These are phyloP conservation scores for Gentiana dahurica DNA, from an alignment of 257 asterid genomes.

Conservation along the genomic window DNA sequence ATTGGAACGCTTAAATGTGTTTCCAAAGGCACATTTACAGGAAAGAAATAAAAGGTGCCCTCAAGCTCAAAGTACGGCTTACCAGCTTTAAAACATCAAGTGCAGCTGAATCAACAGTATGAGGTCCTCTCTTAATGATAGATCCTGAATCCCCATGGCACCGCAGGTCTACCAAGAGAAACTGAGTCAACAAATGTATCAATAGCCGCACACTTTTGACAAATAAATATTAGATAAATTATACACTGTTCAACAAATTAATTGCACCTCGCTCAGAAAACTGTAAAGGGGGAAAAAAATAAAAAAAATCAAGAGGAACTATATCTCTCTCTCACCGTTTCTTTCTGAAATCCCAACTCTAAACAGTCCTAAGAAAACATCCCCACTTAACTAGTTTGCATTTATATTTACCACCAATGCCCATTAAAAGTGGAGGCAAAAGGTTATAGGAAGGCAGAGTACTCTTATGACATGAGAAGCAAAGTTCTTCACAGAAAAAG, in stretches of 20 bases:
- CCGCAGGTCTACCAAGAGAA: conserved; percentile 94
- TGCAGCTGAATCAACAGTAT: conserved; percentile 89
- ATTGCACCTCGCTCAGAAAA: not conserved
- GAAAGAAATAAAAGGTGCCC: too few species aligned
- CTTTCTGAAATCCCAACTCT: not conserved
- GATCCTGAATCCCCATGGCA: conserved; percentile 98
- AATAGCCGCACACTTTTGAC: conserved; percentile 20
- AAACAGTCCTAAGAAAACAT: too few species aligned
- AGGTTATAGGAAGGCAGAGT: too few species aligned
- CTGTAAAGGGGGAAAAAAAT: not conserved
- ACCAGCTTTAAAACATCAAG: conserved; percentile 94
- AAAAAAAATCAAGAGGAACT: not conserved
- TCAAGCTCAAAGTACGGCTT: conserved; percentile 18
- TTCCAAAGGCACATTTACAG: too few species aligned
- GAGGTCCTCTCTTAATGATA: conserved; percentile 66
- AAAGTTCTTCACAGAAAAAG: too few species aligned
- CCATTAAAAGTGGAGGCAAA: too few species aligned
- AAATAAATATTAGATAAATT: not conserved
- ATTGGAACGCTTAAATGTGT: too few species aligned
- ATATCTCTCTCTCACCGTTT: not conserved
- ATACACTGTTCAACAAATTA: not conserved
- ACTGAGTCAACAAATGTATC: conserved; percentile 43
- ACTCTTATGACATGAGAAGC: too few species aligned
- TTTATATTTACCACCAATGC: too few species aligned
- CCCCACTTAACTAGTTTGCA: too few species aligned